Conservation (phyloP, 371 early-diverging fungal species). For the Mucor lusitanicus region DNA sequence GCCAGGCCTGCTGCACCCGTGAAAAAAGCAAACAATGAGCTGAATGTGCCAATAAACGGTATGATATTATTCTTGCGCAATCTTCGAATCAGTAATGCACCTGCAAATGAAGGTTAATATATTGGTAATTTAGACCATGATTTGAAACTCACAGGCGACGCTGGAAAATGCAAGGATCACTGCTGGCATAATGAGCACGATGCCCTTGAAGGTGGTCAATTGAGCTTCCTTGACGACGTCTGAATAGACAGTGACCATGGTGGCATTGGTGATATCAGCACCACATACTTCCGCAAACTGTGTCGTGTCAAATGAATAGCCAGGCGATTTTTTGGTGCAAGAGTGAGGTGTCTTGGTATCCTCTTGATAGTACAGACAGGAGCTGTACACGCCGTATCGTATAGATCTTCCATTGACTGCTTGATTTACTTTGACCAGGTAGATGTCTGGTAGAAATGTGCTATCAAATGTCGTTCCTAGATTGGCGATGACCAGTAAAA, state of each 20-base stretch:
- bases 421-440: conserved; percentile 23
- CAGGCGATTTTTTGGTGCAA: not conserved
- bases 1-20: conserved; percentile 30
- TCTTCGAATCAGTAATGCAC: conserved; percentile 18
- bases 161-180: conserved; percentile 29
- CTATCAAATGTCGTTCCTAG: conserved; percentile 35
- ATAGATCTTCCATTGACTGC: conserved; percentile 28
- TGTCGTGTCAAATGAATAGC: conserved; percentile 3
- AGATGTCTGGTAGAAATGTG: conserved; percentile 30
- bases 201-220: conserved; percentile 16
- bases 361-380: conserved; percentile 30
- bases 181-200: conserved; percentile 33
- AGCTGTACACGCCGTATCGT: conserved; percentile 40
- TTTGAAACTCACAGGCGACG: conserved; percentile 19
- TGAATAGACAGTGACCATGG: not conserved
- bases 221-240: conserved; percentile 6
- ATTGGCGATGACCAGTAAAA: conserved; percentile 33
- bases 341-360: not conserved
- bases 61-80: conserved; percentile 24
- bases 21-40: conserved; percentile 21
- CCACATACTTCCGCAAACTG: conserved; percentile 21
- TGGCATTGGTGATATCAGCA: conserved; percentile 7
- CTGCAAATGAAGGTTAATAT: conserved; percentile 3
- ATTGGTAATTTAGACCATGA: not conserved
- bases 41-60: conserved; percentile 29